These are phyloP conservation scores for Xylogone sp. DNA, from an alignment of 2,329 filamentous ascomycete genomes.

Conservation along the genomic window DNA sequence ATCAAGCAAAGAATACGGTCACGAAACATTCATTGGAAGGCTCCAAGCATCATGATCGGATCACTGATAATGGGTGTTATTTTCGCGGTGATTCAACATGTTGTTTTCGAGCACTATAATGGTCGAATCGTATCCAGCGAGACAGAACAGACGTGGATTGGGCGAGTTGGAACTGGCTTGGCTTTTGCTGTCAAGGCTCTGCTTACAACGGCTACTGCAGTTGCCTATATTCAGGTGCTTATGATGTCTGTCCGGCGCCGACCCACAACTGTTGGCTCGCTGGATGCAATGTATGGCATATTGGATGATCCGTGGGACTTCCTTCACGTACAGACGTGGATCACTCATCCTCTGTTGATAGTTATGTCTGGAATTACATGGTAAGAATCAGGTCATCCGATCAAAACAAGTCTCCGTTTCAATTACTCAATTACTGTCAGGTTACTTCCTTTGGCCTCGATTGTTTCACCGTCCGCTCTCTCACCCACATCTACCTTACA, in stretches of 20 bases:
- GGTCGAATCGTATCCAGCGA: constrained; percentile 4
- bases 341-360: neutral
- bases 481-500: constrained; percentile 7
- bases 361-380: neutral
- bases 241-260: neutral
- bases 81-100: constrained; percentile 8
- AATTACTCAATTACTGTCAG: too few relatives aligned
- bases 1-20: neutral
- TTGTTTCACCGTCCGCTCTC: neutral
- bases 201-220: neutral
- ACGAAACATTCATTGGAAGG: neutral
- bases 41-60: constrained; percentile 10
- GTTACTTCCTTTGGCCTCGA: neutral
- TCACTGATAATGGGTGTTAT: constrained; percentile 9
- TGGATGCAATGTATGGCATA: neutral
- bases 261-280: neutral
- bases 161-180: neutral
- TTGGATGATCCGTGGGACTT: neutral
- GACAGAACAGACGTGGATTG: neutral
- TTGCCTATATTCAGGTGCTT: neutral
- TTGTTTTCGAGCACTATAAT: constrained; percentile 8
- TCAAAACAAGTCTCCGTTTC: too few relatives aligned
- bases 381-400: neutral
- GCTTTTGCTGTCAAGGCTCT: neutral
- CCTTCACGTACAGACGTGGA: constrained; percentile 7